Evolutionary conservation across 2,329 filamentous ascomycete genomes (phyloP), one percentile per base, ranked within the genome.

Genomic region (Metarhizium rileyi): DNA sequence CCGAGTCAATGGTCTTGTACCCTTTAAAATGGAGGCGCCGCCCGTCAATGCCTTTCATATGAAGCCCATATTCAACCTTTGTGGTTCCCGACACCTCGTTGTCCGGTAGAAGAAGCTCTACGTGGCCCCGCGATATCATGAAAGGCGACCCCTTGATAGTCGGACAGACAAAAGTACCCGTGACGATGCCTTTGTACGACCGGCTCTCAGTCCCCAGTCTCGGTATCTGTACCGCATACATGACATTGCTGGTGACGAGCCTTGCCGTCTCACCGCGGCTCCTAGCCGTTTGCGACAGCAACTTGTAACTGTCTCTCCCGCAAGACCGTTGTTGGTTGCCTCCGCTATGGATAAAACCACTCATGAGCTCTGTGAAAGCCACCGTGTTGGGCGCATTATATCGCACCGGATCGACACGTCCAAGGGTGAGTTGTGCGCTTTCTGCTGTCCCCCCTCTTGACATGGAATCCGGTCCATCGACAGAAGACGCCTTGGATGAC

Each of bases 331-430:
- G 59, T 38, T 74, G 59, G 26, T 63, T 56, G 75, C 74, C 44
- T 65, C 20, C 26, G 5, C 20, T 60, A 55, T 81, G 76, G 25
- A 86, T 70, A 55, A 76, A 78, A 9, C 81, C 81, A 7, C 75
- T 72, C 79, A 85, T 83, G 50, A 83, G 74, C 60, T 85, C 81
- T 0, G 77, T 77, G 58, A 85, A 85, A 23, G 75, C 76, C 48
- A 83, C 72, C 7, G 20, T 36, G 10, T 3, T 10, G 22, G 28
- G 28, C 10, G 7, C 28, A 22, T 5, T 5, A 12, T 36, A 18
- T 7, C 36, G 38, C 5, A 25, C 38, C 4, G 20, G 38, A 20
- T 42, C 38, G 4, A 42, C 20, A 12, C 38, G 20, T 14, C 38
- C 20, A 5, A 42, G 9, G 5, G 18, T 10, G 22, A 5, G 7